Evolutionary conservation across 768 basidiomycete species (phyloP).

Genomic region (Ramaria rubella): DNA sequence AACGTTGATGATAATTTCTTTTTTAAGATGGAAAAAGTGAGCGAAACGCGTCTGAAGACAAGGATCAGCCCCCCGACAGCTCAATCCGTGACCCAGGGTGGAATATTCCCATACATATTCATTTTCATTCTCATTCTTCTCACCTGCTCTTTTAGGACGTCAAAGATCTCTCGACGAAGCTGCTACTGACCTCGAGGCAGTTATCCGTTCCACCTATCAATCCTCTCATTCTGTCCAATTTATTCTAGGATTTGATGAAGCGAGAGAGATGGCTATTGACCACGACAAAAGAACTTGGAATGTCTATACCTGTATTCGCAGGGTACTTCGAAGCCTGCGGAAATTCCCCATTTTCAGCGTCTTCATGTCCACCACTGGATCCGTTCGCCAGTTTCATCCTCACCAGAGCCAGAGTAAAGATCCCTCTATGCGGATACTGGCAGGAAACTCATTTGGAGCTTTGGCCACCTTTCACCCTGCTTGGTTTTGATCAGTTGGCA

Average conservation of each 20-base stretch:
- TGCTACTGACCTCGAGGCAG: too few relatives aligned
- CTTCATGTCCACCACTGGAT: slow-evolving; percentile 23
- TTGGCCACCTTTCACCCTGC: slow-evolving; percentile 16
- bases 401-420: not conserved
- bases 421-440: slow-evolving; percentile 8
- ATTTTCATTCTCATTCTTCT: too few relatives aligned
- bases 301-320: slow-evolving; percentile 12
- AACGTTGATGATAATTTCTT: too few relatives aligned
- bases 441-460: slow-evolving; percentile 7
- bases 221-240: not conserved
- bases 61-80: too few relatives aligned
- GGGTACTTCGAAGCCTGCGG: slow-evolving; percentile 10
- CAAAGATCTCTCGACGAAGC: not conserved
- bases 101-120: too few relatives aligned
- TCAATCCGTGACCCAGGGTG: too few relatives aligned
- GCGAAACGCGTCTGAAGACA: too few relatives aligned
- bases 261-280: slow-evolving; percentile 10
- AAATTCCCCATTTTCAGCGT: slow-evolving; percentile 16
- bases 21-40: too few relatives aligned
- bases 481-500: slow-evolving; percentile 24
- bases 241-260: slow-evolving; percentile 23
- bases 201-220: not conserved
- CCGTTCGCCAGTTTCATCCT: slow-evolving; percentile 13
- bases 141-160: too few relatives aligned
- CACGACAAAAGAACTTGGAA: not conserved